A percentile compares a stretch with the other conserved stretches of the same genome.
These are phyloP conservation scores for Psilocybe tampanensis DNA, from an alignment of 768 basidiomycete species.

Conservation along the genomic window DNA sequence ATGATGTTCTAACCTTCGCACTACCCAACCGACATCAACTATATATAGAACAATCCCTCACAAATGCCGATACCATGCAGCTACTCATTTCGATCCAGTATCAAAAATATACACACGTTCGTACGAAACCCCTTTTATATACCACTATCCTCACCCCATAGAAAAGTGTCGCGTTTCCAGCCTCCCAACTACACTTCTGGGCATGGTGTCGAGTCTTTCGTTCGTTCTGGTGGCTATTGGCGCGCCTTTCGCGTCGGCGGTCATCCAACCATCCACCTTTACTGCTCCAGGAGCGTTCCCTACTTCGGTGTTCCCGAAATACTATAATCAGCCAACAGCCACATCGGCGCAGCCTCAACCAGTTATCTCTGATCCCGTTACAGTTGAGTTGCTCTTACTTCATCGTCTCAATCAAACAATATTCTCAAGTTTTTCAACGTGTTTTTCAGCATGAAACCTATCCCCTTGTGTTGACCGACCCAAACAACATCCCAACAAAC, in stretches of 20 bases:
- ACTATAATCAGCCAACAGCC: slow-evolving; percentile 74
- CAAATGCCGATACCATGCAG: slow-evolving; percentile 10
- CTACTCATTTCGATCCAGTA: not conserved
- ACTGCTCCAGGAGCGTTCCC: slow-evolving; percentile 68
- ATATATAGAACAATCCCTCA: slow-evolving; percentile 9
- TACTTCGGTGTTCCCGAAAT: slow-evolving; percentile 61
- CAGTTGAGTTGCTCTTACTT: slow-evolving; percentile 36
- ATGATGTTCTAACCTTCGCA: too few species aligned
- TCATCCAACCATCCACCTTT: slow-evolving; percentile 45
- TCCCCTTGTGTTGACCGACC: slow-evolving; percentile 63
- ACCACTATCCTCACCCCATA: not conserved
- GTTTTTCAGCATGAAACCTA: slow-evolving; percentile 53
- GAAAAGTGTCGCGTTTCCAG: not conserved
- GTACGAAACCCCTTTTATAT: not conserved
- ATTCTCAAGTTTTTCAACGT: not conserved
- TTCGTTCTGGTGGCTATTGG: not conserved
- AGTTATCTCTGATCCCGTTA: slow-evolving; percentile 73
- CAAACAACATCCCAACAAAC: slow-evolving; percentile 57
- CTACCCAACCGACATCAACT: not conserved
- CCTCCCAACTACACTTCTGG: not conserved
- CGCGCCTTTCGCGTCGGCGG: slow-evolving; percentile 9
- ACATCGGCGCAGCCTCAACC: slow-evolving; percentile 77
- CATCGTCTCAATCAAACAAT: not conserved
- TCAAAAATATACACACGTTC: slow-evolving; percentile 8
- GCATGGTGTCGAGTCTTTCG: not conserved